Base-by-base conservation (phyloP, 2,329 filamentous ascomycete genomes). In the Pochonia chlamydosporia region DNA sequence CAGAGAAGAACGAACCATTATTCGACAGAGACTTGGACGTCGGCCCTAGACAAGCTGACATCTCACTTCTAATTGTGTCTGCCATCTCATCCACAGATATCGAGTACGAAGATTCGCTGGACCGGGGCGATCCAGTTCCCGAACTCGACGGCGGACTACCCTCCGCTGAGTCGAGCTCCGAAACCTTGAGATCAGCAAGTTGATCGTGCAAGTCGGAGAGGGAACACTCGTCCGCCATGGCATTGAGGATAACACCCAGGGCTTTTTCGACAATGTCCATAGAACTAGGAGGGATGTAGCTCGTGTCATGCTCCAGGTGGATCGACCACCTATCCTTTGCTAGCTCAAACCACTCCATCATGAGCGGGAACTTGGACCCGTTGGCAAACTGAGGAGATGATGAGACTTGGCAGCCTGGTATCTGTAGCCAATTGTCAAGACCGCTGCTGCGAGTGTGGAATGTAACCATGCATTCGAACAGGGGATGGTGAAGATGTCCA, bases 391-490 rank as follows among this genome's bases (percentile, higher is more conserved):
- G 28, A 10, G 47, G 43, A 7, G 47, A 42, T 23, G 18, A 26
- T 1, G 36, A n/a, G 1, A 46, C 47, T 1, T 40, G 11, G 37
- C 47, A 49, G 6, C 10, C 23, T 2, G 37, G 41, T 13, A 49
- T n/a, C 21, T 42, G 36, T n/a, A 49, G 37, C 35, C 42, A 49
- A n/a, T 33, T 49, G n/a, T 41, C 20, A 8, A 49, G 47, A 21
- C 43, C 30, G 21, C 28, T 25, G 11, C 30, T 41, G 28, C n/a
- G 42, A 18, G 36, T 36, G 35, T 49, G 47, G 28, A 49, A 49
- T 5, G 47, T 49, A 2, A 49, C 47, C 47, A 49, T 49, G 37
- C 47, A 49, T 16, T 49, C 43, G 14, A 49, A 49, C 5, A 49
- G 18, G 14, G 47, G 47, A 14, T 49, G 47, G 16, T 41, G 18